Base-by-base conservation (phyloP, 2,329 filamentous ascomycete genomes). In the Proliferodiscus dingleyae region DNA sequence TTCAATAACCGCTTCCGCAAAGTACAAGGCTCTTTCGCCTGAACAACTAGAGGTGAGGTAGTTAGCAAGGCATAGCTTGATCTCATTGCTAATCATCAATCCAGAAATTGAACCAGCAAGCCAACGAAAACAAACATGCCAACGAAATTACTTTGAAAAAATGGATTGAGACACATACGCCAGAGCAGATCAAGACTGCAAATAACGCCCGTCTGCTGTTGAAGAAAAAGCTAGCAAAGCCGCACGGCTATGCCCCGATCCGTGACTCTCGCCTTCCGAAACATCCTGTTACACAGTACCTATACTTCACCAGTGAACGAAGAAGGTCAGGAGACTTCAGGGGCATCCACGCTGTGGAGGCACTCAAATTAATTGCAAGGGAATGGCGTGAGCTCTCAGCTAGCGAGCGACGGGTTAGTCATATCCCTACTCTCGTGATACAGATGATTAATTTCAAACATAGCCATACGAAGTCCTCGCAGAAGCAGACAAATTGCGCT, bases 81-180 rank as follows among this genome's bases (percentile, higher is more conserved):
- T 18, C 8, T 4, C 3, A n/a, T 30, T 36, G 19, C 48, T 56
- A 47, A 57, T 19, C 40, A 21, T 19, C 23, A 54, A 29, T 32
- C 21, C 8, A 83, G 80, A 69, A 70, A 55, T 76, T 74, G 60
- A 72, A 75, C 54, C 71, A 75, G 39, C 53, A 71, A 15, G 74
- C 73, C 41, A 69, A 68, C 45, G 58, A 72, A 47, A 72, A 70
- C 53, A 71, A 61, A 16, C 68, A 65, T 32, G 63, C 66, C 11
- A 72, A 72, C 40, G 54, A 61, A 16, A 64, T 65, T 16, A 67
- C 66, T 11, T 74, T 73, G 58, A 66, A 73, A 23, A 59, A 69
- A 47, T 86, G 78, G 77, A 61, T 85, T 16, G 61, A 72, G 24
- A 65, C 62, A 3, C 64, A 81, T 57, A 77, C 76, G 2, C 72